phyloP scores from a whole-genome alignment of 192 early-diverging fungal species.

The Dispira simplex region DNA sequence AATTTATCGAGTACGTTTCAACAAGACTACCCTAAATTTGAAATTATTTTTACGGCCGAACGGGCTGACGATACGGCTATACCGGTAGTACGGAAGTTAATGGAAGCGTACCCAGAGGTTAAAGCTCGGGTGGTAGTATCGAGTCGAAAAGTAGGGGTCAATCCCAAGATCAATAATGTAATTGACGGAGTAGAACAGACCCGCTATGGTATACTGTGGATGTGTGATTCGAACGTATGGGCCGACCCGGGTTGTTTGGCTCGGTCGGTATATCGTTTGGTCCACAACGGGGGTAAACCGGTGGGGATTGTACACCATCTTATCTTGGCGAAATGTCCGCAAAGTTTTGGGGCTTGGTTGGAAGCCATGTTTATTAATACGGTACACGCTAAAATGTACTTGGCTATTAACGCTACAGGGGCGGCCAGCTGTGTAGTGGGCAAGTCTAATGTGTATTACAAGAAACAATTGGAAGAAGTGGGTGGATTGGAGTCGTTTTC shows the following conservation, averaged over 20 bases:
- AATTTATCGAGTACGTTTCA: conserved; percentile 75
- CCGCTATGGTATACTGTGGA: conserved; percentile 85
- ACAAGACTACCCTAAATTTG: conserved; percentile 77
- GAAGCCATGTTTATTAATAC: conserved; percentile 80
- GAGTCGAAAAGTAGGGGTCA: conserved; percentile 62
- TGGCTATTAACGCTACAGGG: conserved; percentile 76
- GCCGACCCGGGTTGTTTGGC: conserved; percentile 61
- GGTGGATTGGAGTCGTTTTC: conserved; percentile 79
- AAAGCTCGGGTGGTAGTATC: conserved; percentile 67
- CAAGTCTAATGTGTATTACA: conserved; percentile 87
- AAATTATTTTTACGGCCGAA: conserved; percentile 84
- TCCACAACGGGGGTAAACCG: conserved; percentile 28
- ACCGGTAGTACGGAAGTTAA: conserved; percentile 50
- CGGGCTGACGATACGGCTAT: conserved; percentile 68
- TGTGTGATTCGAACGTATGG: conserved; percentile 83
- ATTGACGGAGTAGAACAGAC: conserved; percentile 60
- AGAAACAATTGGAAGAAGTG: conserved; percentile 54
- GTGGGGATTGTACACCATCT: conserved; percentile 95
- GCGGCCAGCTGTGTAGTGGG: conserved; percentile 84
- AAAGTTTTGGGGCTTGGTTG: conserved; percentile 61
- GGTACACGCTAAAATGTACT: conserved; percentile 90
- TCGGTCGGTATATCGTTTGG: conserved; percentile 66
- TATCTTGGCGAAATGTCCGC: conserved; percentile 57
- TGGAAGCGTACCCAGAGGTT: conserved; percentile 53
- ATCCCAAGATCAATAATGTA: conserved; percentile 96